Conservation (phyloP, 257 asterid species). For the Nyctanthes arbortristis region DNA sequence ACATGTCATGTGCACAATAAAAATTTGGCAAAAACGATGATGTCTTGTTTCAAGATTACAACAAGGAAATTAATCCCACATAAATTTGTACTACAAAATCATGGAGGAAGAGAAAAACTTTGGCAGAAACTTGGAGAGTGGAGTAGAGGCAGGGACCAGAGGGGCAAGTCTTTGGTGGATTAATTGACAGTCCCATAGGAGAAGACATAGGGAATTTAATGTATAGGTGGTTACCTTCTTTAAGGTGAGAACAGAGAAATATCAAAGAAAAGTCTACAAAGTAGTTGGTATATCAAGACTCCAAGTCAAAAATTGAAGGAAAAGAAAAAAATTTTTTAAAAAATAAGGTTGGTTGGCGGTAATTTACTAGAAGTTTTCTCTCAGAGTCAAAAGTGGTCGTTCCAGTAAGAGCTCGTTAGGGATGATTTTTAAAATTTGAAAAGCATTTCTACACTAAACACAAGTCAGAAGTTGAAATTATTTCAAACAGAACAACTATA, state of each 20-base stretch:
- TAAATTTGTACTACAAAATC: slow-evolving; percentile 21
- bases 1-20: slow-evolving; percentile 7
- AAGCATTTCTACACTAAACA: too few species aligned
- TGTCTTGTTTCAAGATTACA: slow-evolving; percentile 26
- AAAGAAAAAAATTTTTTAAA: too few species aligned
- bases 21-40: slow-evolving; percentile 16
- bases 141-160: slow-evolving; percentile 21
- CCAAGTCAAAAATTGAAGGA: too few species aligned
- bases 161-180: slow-evolving; percentile 32
- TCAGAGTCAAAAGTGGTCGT: not conserved
- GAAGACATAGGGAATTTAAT: slow-evolving; percentile 21
- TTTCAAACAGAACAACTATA: too few species aligned
- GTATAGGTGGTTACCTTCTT: slow-evolving; percentile 18
- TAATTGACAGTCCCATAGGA: slow-evolving; percentile 36
- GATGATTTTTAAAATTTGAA: too few species aligned
- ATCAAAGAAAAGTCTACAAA: not conserved
- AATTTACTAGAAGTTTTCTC: not conserved
- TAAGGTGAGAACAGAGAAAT: slow-evolving; percentile 26
- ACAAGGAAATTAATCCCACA: not conserved
- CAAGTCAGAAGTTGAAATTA: too few species aligned
- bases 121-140: slow-evolving; percentile 23
- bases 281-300: too few species aligned
- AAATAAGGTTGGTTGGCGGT: too few species aligned
- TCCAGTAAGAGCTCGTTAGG: not conserved
- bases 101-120: slow-evolving; percentile 19